Conservation (phyloP, 371 early-diverging fungal species). For the Mucor racemosus region DNA sequence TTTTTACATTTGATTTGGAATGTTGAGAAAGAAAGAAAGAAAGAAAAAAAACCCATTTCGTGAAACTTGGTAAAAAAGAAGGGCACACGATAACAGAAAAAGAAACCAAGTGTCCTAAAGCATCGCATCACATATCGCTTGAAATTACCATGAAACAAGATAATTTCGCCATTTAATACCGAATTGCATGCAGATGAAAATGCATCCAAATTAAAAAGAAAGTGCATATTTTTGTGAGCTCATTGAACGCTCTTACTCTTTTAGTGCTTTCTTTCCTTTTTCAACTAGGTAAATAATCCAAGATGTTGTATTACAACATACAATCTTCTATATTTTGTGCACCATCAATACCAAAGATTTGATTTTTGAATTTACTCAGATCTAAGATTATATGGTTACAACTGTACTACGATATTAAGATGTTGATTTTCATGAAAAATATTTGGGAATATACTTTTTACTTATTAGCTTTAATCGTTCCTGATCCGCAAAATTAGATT, state of each 20-base stretch:
- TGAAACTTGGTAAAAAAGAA: not conserved
- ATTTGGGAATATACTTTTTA: not conserved
- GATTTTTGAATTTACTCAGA: not conserved
- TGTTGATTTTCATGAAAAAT: not conserved
- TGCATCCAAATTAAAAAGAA: not conserved
- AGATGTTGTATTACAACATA: not conserved
- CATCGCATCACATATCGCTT: not conserved
- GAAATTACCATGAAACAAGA: not conserved
- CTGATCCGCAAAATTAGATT: not conserved
- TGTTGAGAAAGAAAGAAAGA: not conserved
- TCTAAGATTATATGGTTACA: constrained; percentile 8
- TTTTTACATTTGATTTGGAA: not conserved
- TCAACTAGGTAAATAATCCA: not conserved
- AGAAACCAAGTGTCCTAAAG: not conserved
- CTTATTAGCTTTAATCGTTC: not conserved
- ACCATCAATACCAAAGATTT: constrained; percentile 1
- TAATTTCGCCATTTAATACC: not conserved
- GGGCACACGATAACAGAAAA: not conserved
- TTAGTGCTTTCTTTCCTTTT: constrained; percentile 14
- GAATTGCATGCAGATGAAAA: not conserved
- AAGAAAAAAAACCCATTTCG: not conserved
- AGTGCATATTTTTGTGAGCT: not conserved
- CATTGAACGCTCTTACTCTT: not conserved
- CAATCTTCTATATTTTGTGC: not conserved
- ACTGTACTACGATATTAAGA: not conserved